Evolutionary conservation across 108 stramenopile genomes (phyloP).

Genomic region (Thalassiosira profunda): DNA sequence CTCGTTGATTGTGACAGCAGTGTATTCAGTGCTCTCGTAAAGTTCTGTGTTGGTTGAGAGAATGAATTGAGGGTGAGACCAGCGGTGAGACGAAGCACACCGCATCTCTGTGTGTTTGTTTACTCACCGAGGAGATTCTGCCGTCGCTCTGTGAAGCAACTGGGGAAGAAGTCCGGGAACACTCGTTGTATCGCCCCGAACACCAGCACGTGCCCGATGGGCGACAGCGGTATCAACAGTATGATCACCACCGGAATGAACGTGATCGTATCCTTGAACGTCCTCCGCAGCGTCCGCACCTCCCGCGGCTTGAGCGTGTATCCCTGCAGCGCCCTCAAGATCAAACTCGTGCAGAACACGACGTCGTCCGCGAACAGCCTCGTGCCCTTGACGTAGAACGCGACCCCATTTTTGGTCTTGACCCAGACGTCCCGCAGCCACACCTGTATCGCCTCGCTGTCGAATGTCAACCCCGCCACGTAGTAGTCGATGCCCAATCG

Average conservation of each 20-base stretch:
- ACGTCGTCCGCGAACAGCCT: slow-evolving; percentile 88
- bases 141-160: slow-evolving; percentile 95
- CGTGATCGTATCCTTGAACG: slow-evolving; percentile 95
- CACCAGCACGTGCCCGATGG: slow-evolving; percentile 97
- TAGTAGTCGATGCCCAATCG: slow-evolving; percentile 93
- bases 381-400: slow-evolving; percentile 87
- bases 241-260: slow-evolving; percentile 98
- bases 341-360: slow-evolving; percentile 77
- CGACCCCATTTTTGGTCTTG: slow-evolving; percentile 74
- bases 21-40: slow-evolving; percentile 89
- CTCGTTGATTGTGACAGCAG: slow-evolving; percentile 86
- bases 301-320: slow-evolving; percentile 96
- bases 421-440: slow-evolving; percentile 65
- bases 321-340: slow-evolving; percentile 88
- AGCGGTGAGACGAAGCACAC: background rate
- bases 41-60: slow-evolving; percentile 37
- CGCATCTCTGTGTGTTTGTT: background rate
- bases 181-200: slow-evolving; percentile 97
- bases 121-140: slow-evolving; percentile 86
- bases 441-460: slow-evolving; percentile 69
- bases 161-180: slow-evolving; percentile 98
- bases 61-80: background rate
- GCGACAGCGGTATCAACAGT: slow-evolving; percentile 94
- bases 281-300: slow-evolving; percentile 94
- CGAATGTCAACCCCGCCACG: slow-evolving; percentile 80